A percentile compares a stretch with the other conserved stretches of the same genome.
Evolutionary conservation across 2,329 filamentous ascomycete species (phyloP).

Genomic region (Ophiobolus disseminans): DNA sequence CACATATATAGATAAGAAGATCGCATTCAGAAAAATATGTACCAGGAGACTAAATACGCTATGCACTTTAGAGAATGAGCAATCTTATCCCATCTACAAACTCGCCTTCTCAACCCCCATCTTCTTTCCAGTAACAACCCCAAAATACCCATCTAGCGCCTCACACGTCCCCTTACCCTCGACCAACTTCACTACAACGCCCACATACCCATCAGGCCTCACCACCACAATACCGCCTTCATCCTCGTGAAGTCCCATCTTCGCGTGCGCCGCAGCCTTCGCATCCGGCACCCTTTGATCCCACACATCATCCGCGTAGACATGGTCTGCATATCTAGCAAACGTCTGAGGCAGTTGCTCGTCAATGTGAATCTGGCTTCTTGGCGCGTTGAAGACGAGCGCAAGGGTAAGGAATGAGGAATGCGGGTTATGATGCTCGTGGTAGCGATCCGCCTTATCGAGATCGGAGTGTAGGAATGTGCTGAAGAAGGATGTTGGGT

Average conservation of each 20-base stretch:
- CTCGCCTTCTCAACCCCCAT: constrained; percentile 48
- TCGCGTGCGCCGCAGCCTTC: constrained; percentile 78
- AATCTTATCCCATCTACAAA: too few relatives aligned
- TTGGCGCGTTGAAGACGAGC: constrained; percentile 73
- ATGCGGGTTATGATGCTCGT: constrained; percentile 86
- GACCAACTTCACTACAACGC: constrained; percentile 73
- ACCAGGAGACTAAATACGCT: too few relatives aligned
- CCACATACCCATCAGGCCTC: constrained; percentile 86
- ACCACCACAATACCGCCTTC: constrained; percentile 82
- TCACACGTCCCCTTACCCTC: constrained; percentile 82
- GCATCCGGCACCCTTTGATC: constrained; percentile 74
- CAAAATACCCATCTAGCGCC: constrained; percentile 85
- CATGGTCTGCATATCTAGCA: constrained; percentile 77
- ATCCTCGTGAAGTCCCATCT: constrained; percentile 80
- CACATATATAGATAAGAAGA: too few relatives aligned
- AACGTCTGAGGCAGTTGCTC: constrained; percentile 74
- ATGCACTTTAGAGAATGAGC: too few relatives aligned
- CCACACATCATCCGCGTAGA: constrained; percentile 85
- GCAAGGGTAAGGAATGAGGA: constrained; percentile 81
- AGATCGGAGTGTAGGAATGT: constrained; percentile 69
- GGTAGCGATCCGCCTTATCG: constrained; percentile 60
- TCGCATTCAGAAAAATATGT: too few relatives aligned
- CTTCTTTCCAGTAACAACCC: constrained; percentile 71
- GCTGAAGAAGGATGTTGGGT: constrained; percentile 74
- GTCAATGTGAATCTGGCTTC: constrained; percentile 74